Conservation (phyloP, 495 filamentous ascomycete species). For the Wilcoxina mikolae region DNA sequence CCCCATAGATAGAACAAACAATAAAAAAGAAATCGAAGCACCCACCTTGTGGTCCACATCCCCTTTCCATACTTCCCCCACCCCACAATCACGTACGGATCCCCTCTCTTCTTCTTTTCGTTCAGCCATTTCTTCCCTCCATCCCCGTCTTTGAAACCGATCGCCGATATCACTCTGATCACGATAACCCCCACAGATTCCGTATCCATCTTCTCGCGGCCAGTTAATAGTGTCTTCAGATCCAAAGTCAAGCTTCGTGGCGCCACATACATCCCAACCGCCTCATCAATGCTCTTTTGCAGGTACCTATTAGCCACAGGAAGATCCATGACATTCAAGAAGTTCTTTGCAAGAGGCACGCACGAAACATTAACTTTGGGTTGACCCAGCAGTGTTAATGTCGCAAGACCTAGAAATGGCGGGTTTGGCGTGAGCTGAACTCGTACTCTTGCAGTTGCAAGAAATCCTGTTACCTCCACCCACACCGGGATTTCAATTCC, state of each 20-base stretch:
- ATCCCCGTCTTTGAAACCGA: slow-evolving; percentile 54
- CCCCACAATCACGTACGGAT: slow-evolving; percentile 35
- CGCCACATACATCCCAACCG: slow-evolving; percentile 54
- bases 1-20: not conserved
- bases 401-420: slow-evolving; percentile 51
- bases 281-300: slow-evolving; percentile 54
- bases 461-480: slow-evolving; percentile 52
- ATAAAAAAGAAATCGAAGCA: not conserved
- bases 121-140: slow-evolving; percentile 16
- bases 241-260: slow-evolving; percentile 53
- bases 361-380: slow-evolving; percentile 50
- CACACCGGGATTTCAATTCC: slow-evolving; percentile 49
- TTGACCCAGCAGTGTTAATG: slow-evolving; percentile 53
- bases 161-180: slow-evolving; percentile 44
- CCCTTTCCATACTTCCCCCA: slow-evolving; percentile 7
- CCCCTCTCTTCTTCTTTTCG: slow-evolving; percentile 44
- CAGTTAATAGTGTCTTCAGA: slow-evolving; percentile 54
- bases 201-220: slow-evolving; percentile 59
- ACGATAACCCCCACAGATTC: slow-evolving; percentile 43
- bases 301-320: slow-evolving; percentile 54
- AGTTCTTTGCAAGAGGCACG: slow-evolving; percentile 46
- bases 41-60: slow-evolving; percentile 5
- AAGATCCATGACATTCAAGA: slow-evolving; percentile 51
- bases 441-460: slow-evolving; percentile 46
- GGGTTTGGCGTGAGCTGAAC: slow-evolving; percentile 54